Evolutionary conservation across 257 asterid species (phyloP).

Genomic region (Jacaranda mimosifolia): DNA sequence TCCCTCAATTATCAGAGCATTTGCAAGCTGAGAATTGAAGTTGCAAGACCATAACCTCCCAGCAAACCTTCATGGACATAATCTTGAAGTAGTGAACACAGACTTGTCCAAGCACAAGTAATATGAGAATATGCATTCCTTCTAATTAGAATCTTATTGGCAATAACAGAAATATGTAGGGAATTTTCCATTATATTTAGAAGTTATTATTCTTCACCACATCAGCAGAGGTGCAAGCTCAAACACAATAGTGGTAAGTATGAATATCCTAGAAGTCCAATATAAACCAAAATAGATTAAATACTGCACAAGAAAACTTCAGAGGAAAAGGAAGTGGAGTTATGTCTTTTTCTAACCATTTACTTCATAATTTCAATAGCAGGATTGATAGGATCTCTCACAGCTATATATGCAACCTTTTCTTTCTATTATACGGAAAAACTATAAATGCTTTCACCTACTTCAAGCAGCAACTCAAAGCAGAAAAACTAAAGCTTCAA

Average conservation of each 20-base stretch:
- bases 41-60: slow-evolving; percentile 95
- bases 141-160: slow-evolving; percentile 20
- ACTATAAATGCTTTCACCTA: neutral
- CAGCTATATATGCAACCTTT: slow-evolving; percentile 27
- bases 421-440: slow-evolving; percentile 11
- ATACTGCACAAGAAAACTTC: slow-evolving; percentile 14
- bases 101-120: slow-evolving; percentile 32
- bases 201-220: slow-evolving; percentile 3
- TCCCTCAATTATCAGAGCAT: slow-evolving; percentile 88
- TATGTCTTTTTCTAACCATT: too few relatives aligned
- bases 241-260: neutral
- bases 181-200: slow-evolving; percentile 2
- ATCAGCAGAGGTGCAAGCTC: slow-evolving; percentile 23
- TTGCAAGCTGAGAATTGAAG: slow-evolving; percentile 95
- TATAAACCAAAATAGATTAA: slow-evolving; percentile 17
- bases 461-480: slow-evolving; percentile 19
- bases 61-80: slow-evolving; percentile 68
- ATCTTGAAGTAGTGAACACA: slow-evolving; percentile 26
- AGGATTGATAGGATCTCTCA: slow-evolving; percentile 4
- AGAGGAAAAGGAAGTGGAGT: neutral
- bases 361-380: too few relatives aligned
- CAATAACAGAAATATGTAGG: slow-evolving; percentile 1
- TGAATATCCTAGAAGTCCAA: slow-evolving; percentile 3
- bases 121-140: slow-evolving; percentile 23
- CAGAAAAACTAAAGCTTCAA: slow-evolving; percentile 34